Percentiles rank a stretch among this genome's conserved stretches.
Evolutionary conservation across 1,139 yeast genomes (phyloP).

Genomic region (Hyphopichia burtonii): DNA sequence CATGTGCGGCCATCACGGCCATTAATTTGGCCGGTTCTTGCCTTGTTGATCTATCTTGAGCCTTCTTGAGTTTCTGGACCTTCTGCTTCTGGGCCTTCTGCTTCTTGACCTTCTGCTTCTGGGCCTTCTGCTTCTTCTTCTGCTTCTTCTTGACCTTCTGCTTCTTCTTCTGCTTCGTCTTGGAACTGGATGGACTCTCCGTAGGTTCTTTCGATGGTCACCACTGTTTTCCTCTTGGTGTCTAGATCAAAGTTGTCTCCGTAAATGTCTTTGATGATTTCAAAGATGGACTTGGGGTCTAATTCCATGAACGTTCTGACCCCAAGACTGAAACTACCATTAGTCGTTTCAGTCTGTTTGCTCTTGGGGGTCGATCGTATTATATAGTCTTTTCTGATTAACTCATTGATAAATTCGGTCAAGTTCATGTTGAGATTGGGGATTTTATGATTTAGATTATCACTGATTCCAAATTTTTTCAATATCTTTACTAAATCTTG

Average conservation of each 20-base stretch:
- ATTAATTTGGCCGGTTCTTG: too few relatives aligned
- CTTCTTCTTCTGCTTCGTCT: neutral
- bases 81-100: too few relatives aligned
- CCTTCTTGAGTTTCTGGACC: too few relatives aligned
- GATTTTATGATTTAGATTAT: constrained; percentile 18
- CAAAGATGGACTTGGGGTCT: constrained; percentile 27
- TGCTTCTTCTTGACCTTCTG: neutral
- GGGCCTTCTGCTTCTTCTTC: constrained; percentile 2
- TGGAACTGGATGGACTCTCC: constrained; percentile 11
- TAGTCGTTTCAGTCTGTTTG: constrained; percentile 12
- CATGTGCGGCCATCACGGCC: too few relatives aligned
- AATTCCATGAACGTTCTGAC: constrained; percentile 35
- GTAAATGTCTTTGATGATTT: constrained; percentile 25
- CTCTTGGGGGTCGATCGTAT: constrained; percentile 8
- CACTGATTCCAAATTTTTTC: constrained; percentile 30
- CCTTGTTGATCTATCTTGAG: too few relatives aligned
- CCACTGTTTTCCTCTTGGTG: constrained; percentile 19
- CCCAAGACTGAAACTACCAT: constrained; percentile 31
- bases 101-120: constrained; percentile 2
- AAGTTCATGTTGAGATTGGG: constrained; percentile 23
- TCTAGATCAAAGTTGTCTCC: constrained; percentile 24
- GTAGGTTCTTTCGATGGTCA: constrained; percentile 29
- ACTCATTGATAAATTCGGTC: constrained; percentile 26
- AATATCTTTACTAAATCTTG: constrained; percentile 21
- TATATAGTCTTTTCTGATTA: constrained; percentile 35